These are phyloP conservation scores for Naematelia encephala DNA, from an alignment of 768 basidiomycete genomes.

Conservation along the genomic window DNA sequence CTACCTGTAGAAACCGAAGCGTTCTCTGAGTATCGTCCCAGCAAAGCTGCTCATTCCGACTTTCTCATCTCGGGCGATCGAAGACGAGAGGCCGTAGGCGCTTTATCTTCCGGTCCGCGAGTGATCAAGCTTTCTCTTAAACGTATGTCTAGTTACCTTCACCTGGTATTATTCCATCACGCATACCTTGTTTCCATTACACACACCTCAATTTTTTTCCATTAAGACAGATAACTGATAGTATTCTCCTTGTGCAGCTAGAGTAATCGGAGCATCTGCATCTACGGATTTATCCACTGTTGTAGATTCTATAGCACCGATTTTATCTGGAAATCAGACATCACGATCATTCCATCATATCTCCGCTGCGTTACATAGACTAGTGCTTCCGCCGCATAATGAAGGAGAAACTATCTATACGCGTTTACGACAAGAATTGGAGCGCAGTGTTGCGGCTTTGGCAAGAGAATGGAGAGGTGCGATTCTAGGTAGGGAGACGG, in stretches of 20 bases:
- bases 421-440: conserved; percentile 28
- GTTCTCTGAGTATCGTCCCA: conserved; percentile 32
- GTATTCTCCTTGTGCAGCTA: neutral
- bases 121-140: conserved; percentile 20
- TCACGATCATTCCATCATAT: conserved; percentile 28
- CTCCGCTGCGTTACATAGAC: conserved; percentile 24
- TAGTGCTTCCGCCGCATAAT: conserved; percentile 30
- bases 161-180: too few species aligned
- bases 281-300: neutral
- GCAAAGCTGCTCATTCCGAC: conserved; percentile 35
- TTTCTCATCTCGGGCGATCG: conserved; percentile 18
- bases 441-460: conserved; percentile 18
- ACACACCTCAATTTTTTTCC: too few species aligned
- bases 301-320: conserved; percentile 12
- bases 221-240: neutral
- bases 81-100: conserved; percentile 9
- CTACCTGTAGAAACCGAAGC: conserved; percentile 16
- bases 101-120: conserved; percentile 10
- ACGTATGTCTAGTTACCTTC: conserved; percentile 5
- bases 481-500: conserved; percentile 29
- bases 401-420: conserved; percentile 34
- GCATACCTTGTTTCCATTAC: too few species aligned
- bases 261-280: neutral
- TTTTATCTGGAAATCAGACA: conserved; percentile 27
- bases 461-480: conserved; percentile 32